Base-by-base conservation (phyloP, 495 filamentous ascomycete genomes). In the Daldinia concentrica region DNA sequence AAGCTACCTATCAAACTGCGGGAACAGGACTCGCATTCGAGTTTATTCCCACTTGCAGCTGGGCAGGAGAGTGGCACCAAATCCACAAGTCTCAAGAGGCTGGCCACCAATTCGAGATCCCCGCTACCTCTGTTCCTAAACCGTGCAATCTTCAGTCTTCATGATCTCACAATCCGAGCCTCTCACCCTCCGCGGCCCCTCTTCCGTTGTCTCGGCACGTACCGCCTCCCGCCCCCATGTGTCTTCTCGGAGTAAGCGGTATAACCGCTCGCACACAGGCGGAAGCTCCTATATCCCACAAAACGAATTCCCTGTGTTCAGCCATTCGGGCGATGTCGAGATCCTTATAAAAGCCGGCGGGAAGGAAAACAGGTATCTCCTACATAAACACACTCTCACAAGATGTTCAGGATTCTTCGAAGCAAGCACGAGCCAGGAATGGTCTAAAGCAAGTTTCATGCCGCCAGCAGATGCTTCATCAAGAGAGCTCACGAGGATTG, bases 321-420 rank as follows among this genome's bases (percentile, higher is more conserved):
- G 89, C 43, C 90, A 96, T 67, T 93, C 90, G 26, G 94, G 94
- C 75, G 93, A 97, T 78, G 92, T 96, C 71, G 94, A 97, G 82
- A 92, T 97, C 67, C 75, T 95, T 41, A 89, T 97, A 66, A 79
- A 79, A 43, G 88, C 86, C 22, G 89, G 88, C 56, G 85, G 89
- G 39, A 89, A 91, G 68, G 92, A 94, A 79, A 90, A 89, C 76
- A 87, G 92, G 26, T 97, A 97, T 76, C 86, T 97, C 41, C 86
- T 97, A 19, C 94, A 97, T 79, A 86, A 90, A 43, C 82, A 97
- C 72, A 96, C 94, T 27, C 80, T 97, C 71, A 87, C 91, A 37
- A 91, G 95, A 81, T 95, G 92, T 74, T 96, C 93, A 12, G 93
- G 93, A 1, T 97, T 96, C 81, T 97, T 97, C 80, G 92, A 96